Conservation (phyloP, 139 green algal genomes). For the Haematococcus lacustris region DNA sequence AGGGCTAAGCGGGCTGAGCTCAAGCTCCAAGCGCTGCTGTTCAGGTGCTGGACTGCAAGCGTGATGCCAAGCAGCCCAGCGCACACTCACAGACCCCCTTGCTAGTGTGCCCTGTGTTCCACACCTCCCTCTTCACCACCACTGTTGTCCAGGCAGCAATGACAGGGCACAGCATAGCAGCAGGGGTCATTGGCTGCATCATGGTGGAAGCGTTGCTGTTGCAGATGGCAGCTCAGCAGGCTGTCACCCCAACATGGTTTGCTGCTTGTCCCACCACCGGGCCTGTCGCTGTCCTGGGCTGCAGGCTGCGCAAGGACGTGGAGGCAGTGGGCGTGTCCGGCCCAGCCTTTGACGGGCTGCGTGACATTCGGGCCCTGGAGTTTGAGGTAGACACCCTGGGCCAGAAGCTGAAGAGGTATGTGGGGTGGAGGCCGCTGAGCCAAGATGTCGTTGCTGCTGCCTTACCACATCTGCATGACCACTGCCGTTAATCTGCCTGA, state of each 20-base stretch:
- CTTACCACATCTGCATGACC: not conserved
- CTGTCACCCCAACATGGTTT: not conserved
- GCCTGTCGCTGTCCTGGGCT: too few relatives aligned
- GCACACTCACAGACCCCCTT: too few relatives aligned
- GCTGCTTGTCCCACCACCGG: too few relatives aligned
- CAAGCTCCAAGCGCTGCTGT: slow-evolving; percentile 73
- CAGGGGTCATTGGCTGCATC: not conserved
- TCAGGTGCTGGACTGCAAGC: slow-evolving; percentile 23
- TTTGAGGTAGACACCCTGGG: slow-evolving; percentile 46
- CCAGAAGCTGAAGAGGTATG: slow-evolving; percentile 38
- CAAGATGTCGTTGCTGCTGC: not conserved
- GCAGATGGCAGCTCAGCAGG: not conserved
- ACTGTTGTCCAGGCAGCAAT: too few relatives aligned
- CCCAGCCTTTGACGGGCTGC: slow-evolving; percentile 48
- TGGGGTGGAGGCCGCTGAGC: not conserved
- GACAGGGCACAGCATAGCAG: too few relatives aligned
- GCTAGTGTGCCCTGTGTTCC: too few relatives aligned
- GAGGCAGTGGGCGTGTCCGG: slow-evolving; percentile 7
- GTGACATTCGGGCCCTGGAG: slow-evolving; percentile 49
- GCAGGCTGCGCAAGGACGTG: slow-evolving; percentile 60
- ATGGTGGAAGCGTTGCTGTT: not conserved
- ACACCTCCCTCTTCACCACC: too few relatives aligned
- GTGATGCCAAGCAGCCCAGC: too few relatives aligned
- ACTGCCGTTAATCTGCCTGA: not conserved
- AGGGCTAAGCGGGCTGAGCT: slow-evolving; percentile 61